These are phyloP conservation scores for Ophiorrhiza pumila DNA, from an alignment of 257 asterid species.

Conservation along the genomic window DNA sequence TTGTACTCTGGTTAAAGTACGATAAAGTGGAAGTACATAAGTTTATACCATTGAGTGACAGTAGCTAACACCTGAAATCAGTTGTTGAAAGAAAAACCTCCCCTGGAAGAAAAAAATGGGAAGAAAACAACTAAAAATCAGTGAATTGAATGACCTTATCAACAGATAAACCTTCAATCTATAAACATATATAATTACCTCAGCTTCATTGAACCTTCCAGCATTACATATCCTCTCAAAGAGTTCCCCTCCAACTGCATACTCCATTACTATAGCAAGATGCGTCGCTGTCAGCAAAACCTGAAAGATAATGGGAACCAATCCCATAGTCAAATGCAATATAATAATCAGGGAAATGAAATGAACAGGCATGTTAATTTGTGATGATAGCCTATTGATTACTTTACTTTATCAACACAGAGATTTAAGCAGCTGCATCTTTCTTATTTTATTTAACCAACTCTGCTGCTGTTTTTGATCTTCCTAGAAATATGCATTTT, in stretches of 20 bases:
- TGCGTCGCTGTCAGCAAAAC: conserved; percentile 45
- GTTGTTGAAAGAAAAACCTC: conserved; percentile 47
- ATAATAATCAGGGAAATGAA: conserved; percentile 4
- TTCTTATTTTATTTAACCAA: background rate
- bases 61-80: conserved; percentile 46
- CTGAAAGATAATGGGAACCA: conserved; percentile 10
- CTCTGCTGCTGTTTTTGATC: background rate
- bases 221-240: conserved; percentile 38
- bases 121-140: conserved; percentile 6
- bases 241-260: conserved; percentile 50
- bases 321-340: background rate
- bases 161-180: no score
- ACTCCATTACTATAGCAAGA: conserved; percentile 48
- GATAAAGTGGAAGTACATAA: background rate
- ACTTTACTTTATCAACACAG: background rate
- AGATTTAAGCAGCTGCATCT: background rate
- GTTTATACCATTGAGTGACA: conserved; percentile 42
- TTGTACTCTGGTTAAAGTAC: background rate
- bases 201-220: conserved; percentile 43
- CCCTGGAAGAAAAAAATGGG: conserved; percentile 24
- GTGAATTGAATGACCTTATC: no score
- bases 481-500: background rate
- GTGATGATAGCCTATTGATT: background rate
- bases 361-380: background rate
- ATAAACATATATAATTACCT: conserved; percentile 21